Percentiles rank a stretch among this genome's conserved stretches.
These are phyloP conservation scores for Hypoxylon sp. DNA, from an alignment of 2,329 filamentous ascomycete species.

Conservation along the genomic window DNA sequence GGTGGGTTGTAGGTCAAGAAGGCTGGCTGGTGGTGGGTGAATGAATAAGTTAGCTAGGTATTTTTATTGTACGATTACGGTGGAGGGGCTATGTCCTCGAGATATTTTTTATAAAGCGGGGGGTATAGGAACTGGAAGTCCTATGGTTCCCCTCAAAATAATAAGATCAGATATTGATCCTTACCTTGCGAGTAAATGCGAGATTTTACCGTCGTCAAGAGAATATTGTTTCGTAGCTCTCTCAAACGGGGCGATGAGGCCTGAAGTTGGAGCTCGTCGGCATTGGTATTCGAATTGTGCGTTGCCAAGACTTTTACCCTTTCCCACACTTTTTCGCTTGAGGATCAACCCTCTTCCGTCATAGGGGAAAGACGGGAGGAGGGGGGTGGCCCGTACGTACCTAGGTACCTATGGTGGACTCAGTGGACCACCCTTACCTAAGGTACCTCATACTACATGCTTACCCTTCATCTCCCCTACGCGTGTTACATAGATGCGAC, in stretches of 20 bases:
- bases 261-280: conserved; percentile 42
- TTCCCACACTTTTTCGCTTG: conserved; percentile 47
- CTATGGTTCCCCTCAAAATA: not conserved
- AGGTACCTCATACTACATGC: not conserved
- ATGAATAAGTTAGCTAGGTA: conserved; percentile 13
- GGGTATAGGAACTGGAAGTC: not conserved
- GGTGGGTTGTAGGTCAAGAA: conserved; percentile 20
- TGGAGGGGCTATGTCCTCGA: not conserved
- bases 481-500: not conserved
- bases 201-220: conserved; percentile 44
- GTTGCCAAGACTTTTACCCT: conserved; percentile 53
- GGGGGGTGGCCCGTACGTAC: conserved; percentile 5
- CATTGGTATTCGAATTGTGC: conserved; percentile 52
- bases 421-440: no score
- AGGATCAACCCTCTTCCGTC: conserved; percentile 55
- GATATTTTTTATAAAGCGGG: conserved; percentile 6
- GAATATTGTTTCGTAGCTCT: conserved; percentile 28
- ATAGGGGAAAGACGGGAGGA: not conserved
- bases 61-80: conserved; percentile 6
- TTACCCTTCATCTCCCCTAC: not conserved
- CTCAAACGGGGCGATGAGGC: conserved; percentile 43
- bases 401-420: not conserved
- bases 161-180: conserved; percentile 17
- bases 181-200: conserved; percentile 42
- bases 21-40: conserved; percentile 28